These are phyloP conservation scores for Trichoderma guizhouense DNA, from an alignment of 2,329 filamentous ascomycete species.

Conservation along the genomic window DNA sequence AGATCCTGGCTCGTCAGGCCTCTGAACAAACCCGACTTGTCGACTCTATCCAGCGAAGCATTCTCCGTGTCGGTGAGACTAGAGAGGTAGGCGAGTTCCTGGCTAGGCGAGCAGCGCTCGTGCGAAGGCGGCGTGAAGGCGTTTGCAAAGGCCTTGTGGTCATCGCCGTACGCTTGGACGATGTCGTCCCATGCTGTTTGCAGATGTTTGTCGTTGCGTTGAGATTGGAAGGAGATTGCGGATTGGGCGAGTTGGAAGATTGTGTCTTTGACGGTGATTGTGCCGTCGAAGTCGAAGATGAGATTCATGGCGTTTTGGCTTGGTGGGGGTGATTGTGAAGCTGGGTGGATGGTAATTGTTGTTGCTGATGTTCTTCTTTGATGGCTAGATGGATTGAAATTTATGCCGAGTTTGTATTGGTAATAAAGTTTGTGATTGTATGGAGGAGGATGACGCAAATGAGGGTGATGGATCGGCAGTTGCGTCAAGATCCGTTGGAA, in stretches of 20 bases:
- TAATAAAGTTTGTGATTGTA: neutral
- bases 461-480: neutral
- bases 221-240: slow-evolving; percentile 37
- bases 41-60: slow-evolving; percentile 44
- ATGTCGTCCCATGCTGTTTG: slow-evolving; percentile 42
- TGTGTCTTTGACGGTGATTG: slow-evolving; percentile 54
- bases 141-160: slow-evolving; percentile 37
- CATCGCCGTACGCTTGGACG: slow-evolving; percentile 44
- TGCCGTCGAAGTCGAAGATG: slow-evolving; percentile 59
- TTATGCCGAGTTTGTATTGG: neutral
- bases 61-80: slow-evolving; percentile 44
- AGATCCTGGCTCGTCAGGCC: slow-evolving; percentile 36
- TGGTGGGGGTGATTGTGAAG: neutral
- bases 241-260: slow-evolving; percentile 46
- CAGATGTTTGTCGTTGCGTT: slow-evolving; percentile 30
- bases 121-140: slow-evolving; percentile 32
- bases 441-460: neutral
- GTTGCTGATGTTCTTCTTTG: neutral
- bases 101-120: slow-evolving; percentile 33
- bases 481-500: neutral
- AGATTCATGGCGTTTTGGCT: slow-evolving; percentile 37
- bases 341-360: neutral
- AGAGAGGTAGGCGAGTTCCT: slow-evolving; percentile 44
- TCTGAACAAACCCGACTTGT: slow-evolving; percentile 43
- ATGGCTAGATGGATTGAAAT: neutral